Conservation (phyloP, 495 filamentous ascomycete species). For the Daldinia concentrica region DNA sequence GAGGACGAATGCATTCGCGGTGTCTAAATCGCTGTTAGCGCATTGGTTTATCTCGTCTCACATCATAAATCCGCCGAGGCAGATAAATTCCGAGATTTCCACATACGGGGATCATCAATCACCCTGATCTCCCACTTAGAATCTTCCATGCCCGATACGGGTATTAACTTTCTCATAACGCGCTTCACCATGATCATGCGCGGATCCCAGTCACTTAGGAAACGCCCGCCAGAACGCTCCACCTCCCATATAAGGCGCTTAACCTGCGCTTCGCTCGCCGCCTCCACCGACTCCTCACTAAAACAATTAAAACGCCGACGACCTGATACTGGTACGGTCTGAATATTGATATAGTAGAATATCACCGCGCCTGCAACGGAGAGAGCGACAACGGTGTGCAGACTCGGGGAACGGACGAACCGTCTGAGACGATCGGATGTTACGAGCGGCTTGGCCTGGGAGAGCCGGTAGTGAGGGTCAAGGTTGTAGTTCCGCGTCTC, state of each 20-base stretch:
- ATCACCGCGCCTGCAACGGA: constrained; percentile 50
- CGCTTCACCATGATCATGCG: constrained; percentile 63
- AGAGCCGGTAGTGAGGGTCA: constrained; percentile 42
- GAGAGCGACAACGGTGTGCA: constrained; percentile 47
- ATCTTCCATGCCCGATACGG: constrained; percentile 66
- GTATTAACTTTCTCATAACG: constrained; percentile 77
- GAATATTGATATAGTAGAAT: constrained; percentile 78
- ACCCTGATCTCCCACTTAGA: constrained; percentile 86
- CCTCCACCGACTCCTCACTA: constrained; percentile 62
- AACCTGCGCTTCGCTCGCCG: constrained; percentile 63
- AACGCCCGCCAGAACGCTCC: constrained; percentile 41
- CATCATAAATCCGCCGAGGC: not conserved
- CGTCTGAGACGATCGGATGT: constrained; percentile 38
- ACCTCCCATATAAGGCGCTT: constrained; percentile 59
- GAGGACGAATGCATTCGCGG: constrained; percentile 85
- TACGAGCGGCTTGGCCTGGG: constrained; percentile 53
- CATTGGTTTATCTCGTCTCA: constrained; percentile 11
- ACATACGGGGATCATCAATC: constrained; percentile 69
- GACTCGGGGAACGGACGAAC: constrained; percentile 42
- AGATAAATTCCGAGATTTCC: constrained; percentile 4
- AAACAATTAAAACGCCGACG: constrained; percentile 85
- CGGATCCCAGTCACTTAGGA: constrained; percentile 56
- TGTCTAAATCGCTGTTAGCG: constrained; percentile 27
- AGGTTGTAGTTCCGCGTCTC: constrained; percentile 34
- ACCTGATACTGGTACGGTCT: constrained; percentile 82